These are phyloP conservation scores for Clitoria ternatea DNA, from an alignment of 306 rosid species.

Conservation along the genomic window DNA sequence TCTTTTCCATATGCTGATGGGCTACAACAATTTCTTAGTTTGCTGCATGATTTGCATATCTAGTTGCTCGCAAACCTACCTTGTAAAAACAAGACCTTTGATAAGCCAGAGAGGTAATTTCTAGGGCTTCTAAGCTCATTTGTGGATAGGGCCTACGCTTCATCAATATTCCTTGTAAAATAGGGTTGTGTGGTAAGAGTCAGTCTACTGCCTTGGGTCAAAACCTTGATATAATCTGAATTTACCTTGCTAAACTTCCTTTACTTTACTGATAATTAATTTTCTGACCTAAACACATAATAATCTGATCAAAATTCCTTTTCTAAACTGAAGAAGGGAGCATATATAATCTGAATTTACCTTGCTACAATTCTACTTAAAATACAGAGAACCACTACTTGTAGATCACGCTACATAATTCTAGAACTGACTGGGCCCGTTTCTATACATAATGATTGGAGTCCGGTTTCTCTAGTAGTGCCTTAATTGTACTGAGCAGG, in stretches of 20 bases:
- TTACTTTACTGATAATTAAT: too few species aligned
- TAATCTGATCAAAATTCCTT: too few species aligned
- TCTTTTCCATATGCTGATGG: slow-evolving; percentile 14
- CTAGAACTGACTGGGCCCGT: neutral
- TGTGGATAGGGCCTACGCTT: neutral
- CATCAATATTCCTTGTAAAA: neutral
- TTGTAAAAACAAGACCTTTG: neutral
- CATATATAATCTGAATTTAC: neutral
- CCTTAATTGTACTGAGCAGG: too few species aligned
- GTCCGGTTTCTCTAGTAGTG: too few species aligned
- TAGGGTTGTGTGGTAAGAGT: too few species aligned
- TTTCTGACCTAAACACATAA: too few species aligned
- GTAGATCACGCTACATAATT: neutral
- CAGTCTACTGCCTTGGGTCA: too few species aligned
- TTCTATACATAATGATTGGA: neutral
- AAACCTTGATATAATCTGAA: neutral
- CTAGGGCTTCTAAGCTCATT: neutral
- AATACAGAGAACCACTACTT: neutral
- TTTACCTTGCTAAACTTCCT: neutral
- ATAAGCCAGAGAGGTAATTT: neutral
- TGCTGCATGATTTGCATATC: neutral
- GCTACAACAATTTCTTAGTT: neutral
- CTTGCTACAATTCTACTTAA: neutral
- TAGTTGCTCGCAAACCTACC: neutral
- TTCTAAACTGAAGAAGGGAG: too few species aligned